Evolutionary conservation across 2,329 filamentous ascomycete species (phyloP), one percentile per base, ranked within the genome.

Genomic region (Piedraia hortae): DNA sequence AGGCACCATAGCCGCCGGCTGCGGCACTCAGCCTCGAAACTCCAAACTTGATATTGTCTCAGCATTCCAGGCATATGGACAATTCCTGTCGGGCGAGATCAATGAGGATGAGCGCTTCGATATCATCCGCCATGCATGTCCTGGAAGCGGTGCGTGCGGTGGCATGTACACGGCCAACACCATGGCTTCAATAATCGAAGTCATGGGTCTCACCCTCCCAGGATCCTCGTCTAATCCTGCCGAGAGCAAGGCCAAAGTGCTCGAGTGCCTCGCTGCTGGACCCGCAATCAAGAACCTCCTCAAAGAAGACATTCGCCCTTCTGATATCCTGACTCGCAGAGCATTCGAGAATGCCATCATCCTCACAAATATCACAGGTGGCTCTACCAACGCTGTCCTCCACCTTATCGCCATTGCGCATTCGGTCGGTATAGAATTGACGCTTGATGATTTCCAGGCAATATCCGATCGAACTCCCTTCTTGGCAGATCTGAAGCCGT

Each of bases 51-150:
- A 31, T 19, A 89, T 97, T 23, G 73, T 97, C 28, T 91, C 78
- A 21, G 85, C 85, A 19, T 97, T 97, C 62, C 85, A 97, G 52
- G 72, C 82, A 4, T 93, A 93, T 42, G 85, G 85, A 12, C 75
- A 91, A 45, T 93, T 80, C 51, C 68, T 97, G 36, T 63, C 73
- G 7, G 82, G 82, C 19, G 64, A 90, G 39, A 90, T 93, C 47
- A 71, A 59, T 32, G 85, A 97, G 50, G 68, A 85, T 39, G 59
- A 82, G 50, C 69, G 85, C 23, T 89, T 78, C 45, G 85, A 93
- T 47, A 82, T 93, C 39, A 90, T 91, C 45, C 64, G 78, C 29
- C 57, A 93, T 42, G 80, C 85, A 19, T 91, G 80, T 46, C 74
- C 74, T 12, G 74, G 75, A 16, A 56, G 65, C 34, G 75, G 75